Percentiles rank a stretch among this genome's conserved stretches.
Conservation (phyloP, 2,329 filamentous ascomycete genomes). For the Amphichorda felina region DNA sequence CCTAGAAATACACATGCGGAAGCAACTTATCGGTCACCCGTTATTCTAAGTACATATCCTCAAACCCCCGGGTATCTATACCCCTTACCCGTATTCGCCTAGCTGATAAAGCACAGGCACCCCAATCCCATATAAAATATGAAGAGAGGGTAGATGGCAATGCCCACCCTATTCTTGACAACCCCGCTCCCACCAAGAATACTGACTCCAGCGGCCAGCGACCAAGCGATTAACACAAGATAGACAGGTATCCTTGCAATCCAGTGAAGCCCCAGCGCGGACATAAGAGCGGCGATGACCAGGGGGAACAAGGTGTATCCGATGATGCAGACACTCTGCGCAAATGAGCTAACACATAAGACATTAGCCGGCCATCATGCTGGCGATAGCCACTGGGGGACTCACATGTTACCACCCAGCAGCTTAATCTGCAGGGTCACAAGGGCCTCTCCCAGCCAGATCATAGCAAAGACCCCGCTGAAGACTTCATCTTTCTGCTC, state of each 20-base stretch:
- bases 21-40: too few species aligned
- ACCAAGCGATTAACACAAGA: constrained; percentile 79
- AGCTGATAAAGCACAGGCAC: constrained; percentile 96
- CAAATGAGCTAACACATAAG: constrained; percentile 64
- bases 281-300: constrained; percentile 83
- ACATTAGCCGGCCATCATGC: not conserved
- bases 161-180: constrained; percentile 82
- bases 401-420: constrained; percentile 92
- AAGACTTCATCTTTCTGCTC: constrained; percentile 85
- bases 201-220: constrained; percentile 86
- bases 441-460: constrained; percentile 93
- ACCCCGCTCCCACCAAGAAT: constrained; percentile 93
- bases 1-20: too few species aligned
- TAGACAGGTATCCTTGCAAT: constrained; percentile 87
- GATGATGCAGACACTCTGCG: constrained; percentile 95
- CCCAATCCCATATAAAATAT: constrained; percentile 91
- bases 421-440: constrained; percentile 98
- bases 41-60: too few species aligned
- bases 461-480: constrained; percentile 88
- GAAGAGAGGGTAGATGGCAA: constrained; percentile 90
- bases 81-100: constrained; percentile 12
- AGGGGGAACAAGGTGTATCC: constrained; percentile 96
- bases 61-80: too few species aligned
- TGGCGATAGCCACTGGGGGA: constrained; percentile 11
- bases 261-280: constrained; percentile 66